Base-by-base conservation (phyloP, 352 stramenopile species). In the Poterioochromonas sp. region DNA sequence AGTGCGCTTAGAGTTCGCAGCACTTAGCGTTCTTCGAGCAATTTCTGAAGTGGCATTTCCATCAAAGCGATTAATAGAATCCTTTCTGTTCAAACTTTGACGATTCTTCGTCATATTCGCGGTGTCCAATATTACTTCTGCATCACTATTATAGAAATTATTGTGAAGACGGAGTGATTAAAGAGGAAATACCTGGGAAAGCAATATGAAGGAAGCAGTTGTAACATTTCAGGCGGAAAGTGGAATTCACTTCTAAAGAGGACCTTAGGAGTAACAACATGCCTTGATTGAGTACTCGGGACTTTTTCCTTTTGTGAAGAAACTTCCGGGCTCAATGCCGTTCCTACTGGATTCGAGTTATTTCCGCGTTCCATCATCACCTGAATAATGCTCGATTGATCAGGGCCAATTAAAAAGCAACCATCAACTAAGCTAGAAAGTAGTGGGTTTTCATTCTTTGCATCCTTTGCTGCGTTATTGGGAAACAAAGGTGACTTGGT, bases 201-300 rank as follows among this genome's bases (percentile, higher is more conserved):
- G 32, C 62, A 71, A 71, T 71, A 71, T 2, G 11, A 3, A 22
- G 62, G 62, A 8, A 71, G 34, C 32, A 71, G 39, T 71, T 71
- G 12, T 8, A 71, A 32, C 18, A 71, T 68, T 35, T 68, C 62
- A 22, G 18, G 8, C 41, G 15, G 47, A 26, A 58, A 40, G 41
- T 71, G 11, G 62, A 11, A 29, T 26, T 47, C 15, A 44, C 5
- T 44, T 1, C 2, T 41, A 41, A 29, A 71, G 34, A 71, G 62
- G 2, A 71, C 62, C 12, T 8, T n/a, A 32, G 62, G 62, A 12
- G 39, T 22, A 12, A 44, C 32, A 47, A 29, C 5, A 11, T 39
- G 8, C 26, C 5, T 65, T 32, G n/a, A 35, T 29, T 39, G 8
- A 65, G 26, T 39, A 39, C 26, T 65, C 26, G 54, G 54, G 26